Evolutionary conservation across 352 stramenopile genomes (phyloP).

Genomic region (Phytophthora fragariae): DNA sequence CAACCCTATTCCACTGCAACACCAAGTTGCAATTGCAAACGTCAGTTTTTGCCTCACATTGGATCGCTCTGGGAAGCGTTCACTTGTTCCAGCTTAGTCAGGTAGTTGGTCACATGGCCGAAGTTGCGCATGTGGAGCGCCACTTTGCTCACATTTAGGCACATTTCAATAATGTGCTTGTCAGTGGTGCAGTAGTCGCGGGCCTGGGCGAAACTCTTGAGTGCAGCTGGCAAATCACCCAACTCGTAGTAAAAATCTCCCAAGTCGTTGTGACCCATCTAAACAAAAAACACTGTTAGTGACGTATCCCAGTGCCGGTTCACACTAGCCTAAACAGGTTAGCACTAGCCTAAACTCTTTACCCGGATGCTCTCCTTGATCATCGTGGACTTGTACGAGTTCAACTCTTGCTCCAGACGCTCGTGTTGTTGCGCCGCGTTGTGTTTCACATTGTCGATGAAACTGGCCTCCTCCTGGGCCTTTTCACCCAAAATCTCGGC

Average conservation of each 20-base stretch:
- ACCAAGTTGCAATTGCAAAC: not conserved
- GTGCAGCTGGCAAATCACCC: constrained; percentile 72
- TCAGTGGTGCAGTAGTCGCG: constrained; percentile 92
- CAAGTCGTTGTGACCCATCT: constrained; percentile 92
- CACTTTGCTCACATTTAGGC: constrained; percentile 90
- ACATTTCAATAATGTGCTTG: constrained; percentile 92
- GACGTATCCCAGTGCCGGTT: not conserved
- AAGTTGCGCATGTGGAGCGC: constrained; percentile 90
- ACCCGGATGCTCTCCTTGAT: constrained; percentile 92
- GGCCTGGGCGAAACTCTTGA: constrained; percentile 89
- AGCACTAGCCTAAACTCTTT: constrained; percentile 2
- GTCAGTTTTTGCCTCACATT: constrained; percentile 49
- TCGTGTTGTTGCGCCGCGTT: constrained; percentile 77
- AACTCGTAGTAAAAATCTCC: constrained; percentile 90
- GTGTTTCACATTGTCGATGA: constrained; percentile 74
- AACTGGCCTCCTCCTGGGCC: constrained; percentile 44
- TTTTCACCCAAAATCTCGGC: constrained; percentile 65
- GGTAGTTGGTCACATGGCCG: constrained; percentile 86
- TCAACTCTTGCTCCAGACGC: constrained; percentile 87
- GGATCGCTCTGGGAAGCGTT: constrained; percentile 67
- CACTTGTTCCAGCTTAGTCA: constrained; percentile 89
- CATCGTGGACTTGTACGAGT: constrained; percentile 93
- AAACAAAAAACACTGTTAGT: constrained; percentile 2
- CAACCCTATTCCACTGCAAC: not conserved
- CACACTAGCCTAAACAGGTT: not conserved